Conservation (phyloP, 306 rosid species). For the Cucurbita moschata region DNA sequence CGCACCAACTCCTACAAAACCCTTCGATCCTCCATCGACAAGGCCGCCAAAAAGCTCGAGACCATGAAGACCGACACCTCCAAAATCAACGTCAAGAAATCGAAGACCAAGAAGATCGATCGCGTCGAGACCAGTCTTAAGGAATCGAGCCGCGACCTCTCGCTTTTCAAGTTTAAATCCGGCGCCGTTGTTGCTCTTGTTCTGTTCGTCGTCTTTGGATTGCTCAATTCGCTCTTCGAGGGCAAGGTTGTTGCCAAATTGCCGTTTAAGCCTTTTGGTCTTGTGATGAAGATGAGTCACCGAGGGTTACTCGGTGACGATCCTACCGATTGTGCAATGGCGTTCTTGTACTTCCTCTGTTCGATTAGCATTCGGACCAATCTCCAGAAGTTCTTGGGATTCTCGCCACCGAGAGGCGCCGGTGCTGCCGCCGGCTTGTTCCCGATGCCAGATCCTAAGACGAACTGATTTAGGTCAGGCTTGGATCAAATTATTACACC, state of each 20-base stretch:
- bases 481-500: not conserved
- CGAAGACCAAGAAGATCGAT: constrained; percentile 92
- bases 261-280: constrained; percentile 70
- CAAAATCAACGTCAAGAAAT: constrained; percentile 45
- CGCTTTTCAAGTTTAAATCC: constrained; percentile 91
- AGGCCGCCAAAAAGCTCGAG: constrained; percentile 94
- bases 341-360: constrained; percentile 84
- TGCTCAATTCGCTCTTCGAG: constrained; percentile 81
- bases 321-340: constrained; percentile 92
- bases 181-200: constrained; percentile 98
- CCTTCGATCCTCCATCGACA: constrained; percentile 91
- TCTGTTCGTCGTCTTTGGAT: constrained; percentile 84
- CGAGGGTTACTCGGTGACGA: constrained; percentile 80
- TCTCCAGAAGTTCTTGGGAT: constrained; percentile 92
- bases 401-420: constrained; percentile 87
- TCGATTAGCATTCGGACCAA: constrained; percentile 88
- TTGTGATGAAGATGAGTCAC: constrained; percentile 94
- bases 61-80: constrained; percentile 74
- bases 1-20: constrained; percentile 92
- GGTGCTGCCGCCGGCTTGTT: constrained; percentile 68
- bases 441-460: constrained; percentile 94
- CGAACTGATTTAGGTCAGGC: constrained; percentile 36
- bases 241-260: constrained; percentile 84
- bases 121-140: constrained; percentile 95
- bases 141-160: constrained; percentile 85